Percentiles rank a stretch among this genome's conserved stretches.
Conservation (phyloP, 495 filamentous ascomycete species). For the Aspergillus cristatus region DNA sequence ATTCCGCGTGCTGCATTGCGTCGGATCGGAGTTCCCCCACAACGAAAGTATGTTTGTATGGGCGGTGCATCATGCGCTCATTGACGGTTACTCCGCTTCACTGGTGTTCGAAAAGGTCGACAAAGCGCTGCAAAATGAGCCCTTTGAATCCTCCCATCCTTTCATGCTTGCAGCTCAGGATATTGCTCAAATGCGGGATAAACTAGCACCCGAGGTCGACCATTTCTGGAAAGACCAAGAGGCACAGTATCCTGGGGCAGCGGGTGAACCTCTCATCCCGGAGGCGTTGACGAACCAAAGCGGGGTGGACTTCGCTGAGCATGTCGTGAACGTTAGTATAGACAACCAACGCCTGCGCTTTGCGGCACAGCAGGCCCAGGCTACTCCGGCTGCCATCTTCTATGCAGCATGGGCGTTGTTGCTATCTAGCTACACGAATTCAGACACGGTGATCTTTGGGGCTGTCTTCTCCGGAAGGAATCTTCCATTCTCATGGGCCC, state of each 20-base stretch:
- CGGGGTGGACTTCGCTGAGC: background rate
- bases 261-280: background rate
- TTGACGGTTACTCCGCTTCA: constrained; percentile 12
- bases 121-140: background rate
- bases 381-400: constrained; percentile 4
- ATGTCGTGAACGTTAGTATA: background rate
- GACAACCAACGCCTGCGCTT: constrained; percentile 14
- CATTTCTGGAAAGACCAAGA: constrained; percentile 5
- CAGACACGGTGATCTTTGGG: constrained; percentile 13
- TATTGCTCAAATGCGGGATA: background rate
- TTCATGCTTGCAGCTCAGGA: constrained; percentile 1
- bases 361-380: constrained; percentile 4
- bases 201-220: background rate
- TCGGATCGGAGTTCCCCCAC: constrained; percentile 1
- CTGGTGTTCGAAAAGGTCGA: constrained; percentile 10
- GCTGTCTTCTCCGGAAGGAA: constrained; percentile 20
- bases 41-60: constrained; percentile 10
- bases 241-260: constrained; percentile 1
- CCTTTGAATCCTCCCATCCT: constrained; percentile 1
- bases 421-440: constrained; percentile 11
- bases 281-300: background rate
- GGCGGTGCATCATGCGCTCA: constrained; percentile 13
- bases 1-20: constrained; percentile 4
- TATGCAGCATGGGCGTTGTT: constrained; percentile 20
- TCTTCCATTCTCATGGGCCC: constrained; percentile 8